Evolutionary conservation across 441 rosid species (phyloP), one percentile per base, ranked within the genome.

Genomic region (Isatis lusitanica): DNA sequence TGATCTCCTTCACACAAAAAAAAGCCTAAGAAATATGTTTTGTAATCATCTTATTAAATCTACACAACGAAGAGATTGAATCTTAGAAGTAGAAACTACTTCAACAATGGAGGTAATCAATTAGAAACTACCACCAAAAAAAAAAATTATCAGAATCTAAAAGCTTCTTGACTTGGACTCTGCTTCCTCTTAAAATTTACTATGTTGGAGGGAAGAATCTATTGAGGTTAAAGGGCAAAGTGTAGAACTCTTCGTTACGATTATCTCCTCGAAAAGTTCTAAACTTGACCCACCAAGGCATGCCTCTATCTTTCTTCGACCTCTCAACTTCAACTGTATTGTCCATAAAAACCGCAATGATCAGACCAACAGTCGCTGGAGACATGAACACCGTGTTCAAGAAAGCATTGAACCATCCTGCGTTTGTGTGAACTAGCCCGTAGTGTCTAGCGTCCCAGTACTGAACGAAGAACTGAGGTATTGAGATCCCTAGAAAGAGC

Each of bases 281-380:
- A 76, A 87, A 89, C 81, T 85, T 87, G 18, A 82, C 90, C 94
- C 94, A 89, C 94, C 94, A 89, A 8, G 90, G 90, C 90, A 87
- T 89, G 7, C 94, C 94, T 44, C 94, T 52, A 8, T 87, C 90
- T 71, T 83, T 87, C 86, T 83, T 87, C 3, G 92, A 86, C 21
- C 76, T 84, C 33, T 83, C 86, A 7, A 86, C 92, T 26, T 89
- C 87, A 6, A 87, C 18, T 0, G 94, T 89, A 50, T 87, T 89
- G 55, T 89, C 94, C 5, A 87, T 71, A 36, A 89, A 83, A 63
- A 87, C 88, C 0, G 89, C 92, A 0, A 84, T 82, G 35, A 84
- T 89, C 63, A 89, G 59, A 7, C 87, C 92, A n/a, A 89, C 89
- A 0, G 87, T 82, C 0, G 87, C 83, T 3, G 94, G 84, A 0